A percentile compares a stretch with the other conserved stretches of the same genome.
Conservation (phyloP, 805 yeast species). For the Metschnikowia shivogae region DNA sequence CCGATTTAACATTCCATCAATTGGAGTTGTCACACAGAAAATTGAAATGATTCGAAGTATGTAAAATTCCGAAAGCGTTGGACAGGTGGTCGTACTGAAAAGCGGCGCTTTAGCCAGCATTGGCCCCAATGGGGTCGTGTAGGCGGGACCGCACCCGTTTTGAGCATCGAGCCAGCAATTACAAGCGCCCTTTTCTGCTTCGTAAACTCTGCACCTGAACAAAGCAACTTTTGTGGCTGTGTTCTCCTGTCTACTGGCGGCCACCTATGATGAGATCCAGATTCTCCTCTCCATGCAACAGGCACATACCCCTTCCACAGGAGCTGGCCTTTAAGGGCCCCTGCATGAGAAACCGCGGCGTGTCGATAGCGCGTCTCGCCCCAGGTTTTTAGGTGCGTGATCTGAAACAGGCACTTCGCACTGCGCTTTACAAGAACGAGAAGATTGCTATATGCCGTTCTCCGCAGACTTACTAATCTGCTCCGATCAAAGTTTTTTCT, state of each 20-base stretch:
- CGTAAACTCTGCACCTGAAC: neutral
- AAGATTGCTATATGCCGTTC: no score
- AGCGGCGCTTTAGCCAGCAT: neutral
- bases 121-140: no score
- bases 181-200: neutral
- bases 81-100: no score
- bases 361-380: neutral
- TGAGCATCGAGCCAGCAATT: slow-evolving; percentile 1
- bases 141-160: slow-evolving; percentile 1
- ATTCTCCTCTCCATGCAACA: neutral
- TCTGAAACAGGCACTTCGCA: neutral
- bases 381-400: neutral
- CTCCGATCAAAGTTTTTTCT: no score
- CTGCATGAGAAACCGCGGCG: neutral
- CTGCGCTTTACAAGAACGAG: no score
- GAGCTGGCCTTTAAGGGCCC: neutral
- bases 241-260: no score
- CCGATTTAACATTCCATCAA: no score
- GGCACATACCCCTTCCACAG: neutral
- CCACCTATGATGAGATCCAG: no score
- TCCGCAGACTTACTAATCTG: no score
- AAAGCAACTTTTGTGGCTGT: neutral
- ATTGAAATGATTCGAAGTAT: no score
- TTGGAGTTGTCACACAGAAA: no score
- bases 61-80: no score